These are phyloP conservation scores for Diplodia sapinea DNA, from an alignment of 2,329 filamentous ascomycete genomes.

Conservation along the genomic window DNA sequence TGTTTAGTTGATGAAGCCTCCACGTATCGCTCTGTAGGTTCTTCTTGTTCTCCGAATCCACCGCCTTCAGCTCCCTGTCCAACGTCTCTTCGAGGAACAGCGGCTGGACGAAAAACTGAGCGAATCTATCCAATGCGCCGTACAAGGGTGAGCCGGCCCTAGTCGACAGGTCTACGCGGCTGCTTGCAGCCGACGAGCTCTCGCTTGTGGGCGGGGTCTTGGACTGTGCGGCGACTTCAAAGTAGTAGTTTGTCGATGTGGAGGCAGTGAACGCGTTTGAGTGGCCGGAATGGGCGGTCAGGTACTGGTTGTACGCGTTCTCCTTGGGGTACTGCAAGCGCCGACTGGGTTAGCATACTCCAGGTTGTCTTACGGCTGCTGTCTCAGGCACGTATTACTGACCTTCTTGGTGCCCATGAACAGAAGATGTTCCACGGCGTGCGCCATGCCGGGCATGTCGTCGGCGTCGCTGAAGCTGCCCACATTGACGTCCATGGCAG, in stretches of 20 bases:
- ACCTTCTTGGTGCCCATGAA: constrained; percentile 99
- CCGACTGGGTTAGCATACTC: constrained; percentile 18
- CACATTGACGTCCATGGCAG: constrained; percentile 92
- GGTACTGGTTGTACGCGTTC: constrained; percentile 94
- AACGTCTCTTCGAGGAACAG: constrained; percentile 84
- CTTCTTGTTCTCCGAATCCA: constrained; percentile 98
- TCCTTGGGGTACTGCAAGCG: constrained; percentile 77
- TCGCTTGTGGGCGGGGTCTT: constrained; percentile 60
- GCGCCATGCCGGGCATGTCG: constrained; percentile 92
- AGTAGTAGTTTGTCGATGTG: constrained; percentile 97
- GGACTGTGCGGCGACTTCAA: constrained; percentile 86
- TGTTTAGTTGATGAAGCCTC: constrained; percentile 86
- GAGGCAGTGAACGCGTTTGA: constrained; percentile 95
- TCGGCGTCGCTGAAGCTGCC: constrained; percentile 92
- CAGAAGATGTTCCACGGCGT: constrained; percentile 92
- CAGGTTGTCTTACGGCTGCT: constrained; percentile 1
- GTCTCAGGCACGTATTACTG: constrained; percentile 34
- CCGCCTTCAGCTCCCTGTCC: constrained; percentile 84
- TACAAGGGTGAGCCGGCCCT: constrained; percentile 67
- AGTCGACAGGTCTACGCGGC: constrained; percentile 44
- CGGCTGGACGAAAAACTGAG: constrained; percentile 90
- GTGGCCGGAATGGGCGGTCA: constrained; percentile 85
- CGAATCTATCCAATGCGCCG: constrained; percentile 86
- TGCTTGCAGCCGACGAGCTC: constrained; percentile 45
- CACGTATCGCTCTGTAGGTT: constrained; percentile 90